A percentile compares a stretch with the other conserved stretches of the same genome.
phyloP scores from a whole-genome alignment of 2,329 filamentous ascomycete species.

The Penicillium griseofulvum region DNA sequence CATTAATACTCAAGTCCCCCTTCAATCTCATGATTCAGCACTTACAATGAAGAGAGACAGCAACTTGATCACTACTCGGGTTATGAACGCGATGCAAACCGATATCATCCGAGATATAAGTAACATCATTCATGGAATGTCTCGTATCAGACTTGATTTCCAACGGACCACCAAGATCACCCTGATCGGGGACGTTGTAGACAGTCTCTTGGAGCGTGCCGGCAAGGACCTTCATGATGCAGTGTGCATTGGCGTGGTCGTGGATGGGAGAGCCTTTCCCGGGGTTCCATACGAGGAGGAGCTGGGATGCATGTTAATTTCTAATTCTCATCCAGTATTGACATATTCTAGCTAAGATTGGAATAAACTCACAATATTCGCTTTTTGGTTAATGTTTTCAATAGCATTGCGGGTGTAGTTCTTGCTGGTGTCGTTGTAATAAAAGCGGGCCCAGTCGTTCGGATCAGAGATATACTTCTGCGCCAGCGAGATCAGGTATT shows the following conservation, averaged over 20 bases:
- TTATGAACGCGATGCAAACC: slow-evolving; percentile 34
- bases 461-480: slow-evolving; percentile 29
- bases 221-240: slow-evolving; percentile 38
- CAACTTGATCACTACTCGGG: slow-evolving; percentile 25
- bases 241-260: slow-evolving; percentile 38
- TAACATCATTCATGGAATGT: slow-evolving; percentile 29
- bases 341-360: background rate
- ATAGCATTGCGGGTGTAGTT: slow-evolving; percentile 35
- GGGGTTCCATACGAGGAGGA: slow-evolving; percentile 37
- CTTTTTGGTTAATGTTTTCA: slow-evolving; percentile 34
- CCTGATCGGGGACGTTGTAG: slow-evolving; percentile 21
- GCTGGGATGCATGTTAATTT: slow-evolving; percentile 11
- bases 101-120: slow-evolving; percentile 35
- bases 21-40: background rate
- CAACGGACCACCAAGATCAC: slow-evolving; percentile 17
- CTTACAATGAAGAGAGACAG: slow-evolving; percentile 35
- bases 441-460: slow-evolving; percentile 30
- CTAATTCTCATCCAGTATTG: background rate
- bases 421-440: slow-evolving; percentile 32
- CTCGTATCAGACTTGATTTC: slow-evolving; percentile 25
- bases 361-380: slow-evolving; percentile 28
- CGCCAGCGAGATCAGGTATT: slow-evolving; percentile 27
- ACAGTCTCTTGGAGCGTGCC: slow-evolving; percentile 31
- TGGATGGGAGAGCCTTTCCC: slow-evolving; percentile 37
- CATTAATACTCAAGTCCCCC: background rate